These are phyloP conservation scores for Spiraea crenata DNA, from an alignment of 331 rosid species.

Conservation along the genomic window DNA sequence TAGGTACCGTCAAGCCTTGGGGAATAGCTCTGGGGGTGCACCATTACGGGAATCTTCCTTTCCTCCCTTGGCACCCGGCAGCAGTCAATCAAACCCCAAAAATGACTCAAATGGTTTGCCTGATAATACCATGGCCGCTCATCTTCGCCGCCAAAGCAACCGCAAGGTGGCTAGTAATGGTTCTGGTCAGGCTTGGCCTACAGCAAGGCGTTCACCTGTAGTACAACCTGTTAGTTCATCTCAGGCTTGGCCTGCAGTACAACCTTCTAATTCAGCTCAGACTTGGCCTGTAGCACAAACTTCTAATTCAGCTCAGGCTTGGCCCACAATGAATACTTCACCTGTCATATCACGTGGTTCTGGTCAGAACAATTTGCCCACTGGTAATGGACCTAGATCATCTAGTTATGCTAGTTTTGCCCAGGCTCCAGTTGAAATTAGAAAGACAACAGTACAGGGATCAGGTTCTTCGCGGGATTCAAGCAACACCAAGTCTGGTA, in stretches of 20 bases:
- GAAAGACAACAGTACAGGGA: constrained; percentile 28
- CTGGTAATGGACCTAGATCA: constrained; percentile 39
- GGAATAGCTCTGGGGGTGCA: constrained; percentile 46
- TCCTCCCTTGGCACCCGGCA: constrained; percentile 72
- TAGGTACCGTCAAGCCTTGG: constrained; percentile 90
- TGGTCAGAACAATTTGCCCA: constrained; percentile 38
- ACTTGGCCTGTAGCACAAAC: constrained; percentile 61
- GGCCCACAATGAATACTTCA: constrained; percentile 42
- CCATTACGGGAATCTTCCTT: constrained; percentile 68
- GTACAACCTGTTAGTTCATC: constrained; percentile 36
- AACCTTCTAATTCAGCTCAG: constrained; percentile 46
- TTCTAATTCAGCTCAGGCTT: constrained; percentile 42
- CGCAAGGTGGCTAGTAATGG: constrained; percentile 47
- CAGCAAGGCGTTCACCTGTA: constrained; percentile 51
- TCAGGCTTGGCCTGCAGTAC: constrained; percentile 38
- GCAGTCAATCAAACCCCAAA: constrained; percentile 49
- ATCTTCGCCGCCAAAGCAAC: constrained; percentile 58
- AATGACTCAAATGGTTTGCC: constrained; percentile 62
- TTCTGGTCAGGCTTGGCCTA: constrained; percentile 75
- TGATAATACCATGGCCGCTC: constrained; percentile 78
- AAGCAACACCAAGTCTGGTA: constrained; percentile 40
- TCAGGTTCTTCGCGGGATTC: constrained; percentile 48
- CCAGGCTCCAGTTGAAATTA: constrained; percentile 45
- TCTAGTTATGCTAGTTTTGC: constrained; percentile 61
- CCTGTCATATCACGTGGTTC: constrained; percentile 41